Evolutionary conservation across 768 basidiomycete genomes (phyloP).

Genomic region (Suillus tomentosus): DNA sequence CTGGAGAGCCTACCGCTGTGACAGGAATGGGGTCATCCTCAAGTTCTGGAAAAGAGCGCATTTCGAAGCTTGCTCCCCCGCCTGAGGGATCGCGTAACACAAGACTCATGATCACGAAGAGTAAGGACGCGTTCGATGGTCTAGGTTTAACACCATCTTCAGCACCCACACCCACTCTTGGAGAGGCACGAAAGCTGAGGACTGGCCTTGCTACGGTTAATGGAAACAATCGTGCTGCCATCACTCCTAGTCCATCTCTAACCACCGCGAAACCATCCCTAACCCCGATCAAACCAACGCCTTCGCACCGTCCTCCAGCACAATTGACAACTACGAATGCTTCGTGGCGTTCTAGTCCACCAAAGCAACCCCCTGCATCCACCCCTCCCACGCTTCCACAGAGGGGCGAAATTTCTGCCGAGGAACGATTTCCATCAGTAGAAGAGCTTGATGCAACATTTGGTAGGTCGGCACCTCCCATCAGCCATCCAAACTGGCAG

Average conservation of each 20-base stretch:
- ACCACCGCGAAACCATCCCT: slow-evolving; percentile 20
- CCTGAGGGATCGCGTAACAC: slow-evolving; percentile 34
- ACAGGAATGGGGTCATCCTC: slow-evolving; percentile 3
- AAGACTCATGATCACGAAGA: slow-evolving; percentile 35
- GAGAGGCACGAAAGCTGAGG: slow-evolving; percentile 70
- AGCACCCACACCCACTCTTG: slow-evolving; percentile 64
- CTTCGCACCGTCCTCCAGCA: slow-evolving; percentile 33
- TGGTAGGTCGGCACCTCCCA: slow-evolving; percentile 26
- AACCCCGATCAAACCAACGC: slow-evolving; percentile 22
- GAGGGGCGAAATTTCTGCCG: slow-evolving; percentile 50
- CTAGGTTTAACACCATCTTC: slow-evolving; percentile 53
- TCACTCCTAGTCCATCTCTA: slow-evolving; percentile 19
- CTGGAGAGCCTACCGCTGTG: slow-evolving; percentile 9
- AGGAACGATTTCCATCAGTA: slow-evolving; percentile 83
- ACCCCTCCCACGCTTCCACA: slow-evolving; percentile 36
- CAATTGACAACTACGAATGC: slow-evolving; percentile 18
- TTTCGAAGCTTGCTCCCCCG: slow-evolving; percentile 29
- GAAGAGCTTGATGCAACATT: slow-evolving; percentile 76
- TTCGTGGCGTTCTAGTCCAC: slow-evolving; percentile 23
- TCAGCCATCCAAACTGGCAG: slow-evolving; percentile 18
- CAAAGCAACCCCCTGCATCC: slow-evolving; percentile 27
- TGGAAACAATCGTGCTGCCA: slow-evolving; percentile 33
- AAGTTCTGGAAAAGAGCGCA: slow-evolving; percentile 19
- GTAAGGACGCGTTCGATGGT: slow-evolving; percentile 80
- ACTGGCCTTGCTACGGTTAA: slow-evolving; percentile 65